phyloP scores from a whole-genome alignment of 2,329 filamentous ascomycete species.

The Aspergillus niger region DNA sequence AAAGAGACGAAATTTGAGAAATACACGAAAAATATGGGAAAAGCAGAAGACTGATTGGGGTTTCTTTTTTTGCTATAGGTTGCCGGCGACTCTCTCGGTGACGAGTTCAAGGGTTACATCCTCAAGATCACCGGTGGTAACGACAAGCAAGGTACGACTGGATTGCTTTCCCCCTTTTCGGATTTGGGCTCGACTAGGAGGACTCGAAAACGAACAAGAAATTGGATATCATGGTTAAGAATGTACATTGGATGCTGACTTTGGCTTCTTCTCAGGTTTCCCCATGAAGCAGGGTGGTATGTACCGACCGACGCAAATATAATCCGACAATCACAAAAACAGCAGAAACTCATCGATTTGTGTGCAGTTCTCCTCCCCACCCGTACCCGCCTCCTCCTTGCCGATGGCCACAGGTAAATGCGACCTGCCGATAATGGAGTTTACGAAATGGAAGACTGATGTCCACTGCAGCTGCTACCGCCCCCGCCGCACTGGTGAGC shows the following conservation, averaged over 20 bases:
- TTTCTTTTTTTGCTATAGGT: conserved; percentile 59
- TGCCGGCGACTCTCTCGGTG: conserved; percentile 88
- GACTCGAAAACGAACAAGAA: neutral
- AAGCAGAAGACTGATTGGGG: conserved; percentile 37
- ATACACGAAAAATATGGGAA: conserved; percentile 9
- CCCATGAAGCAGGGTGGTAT: conserved; percentile 98
- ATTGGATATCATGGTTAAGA: neutral
- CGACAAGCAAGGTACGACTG: conserved; percentile 85
- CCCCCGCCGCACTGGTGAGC: conserved; percentile 94
- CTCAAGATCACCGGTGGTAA: conserved; percentile 99
- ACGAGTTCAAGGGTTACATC: conserved; percentile 99
- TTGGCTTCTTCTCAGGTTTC: conserved; percentile 62
- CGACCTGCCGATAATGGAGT: neutral
- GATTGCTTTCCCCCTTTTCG: conserved; percentile 6
- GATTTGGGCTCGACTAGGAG: neutral
- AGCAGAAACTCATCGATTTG: conserved; percentile 32
- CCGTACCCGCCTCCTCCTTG: conserved; percentile 95
- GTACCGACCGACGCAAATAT: conserved; percentile 35
- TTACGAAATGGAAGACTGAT: conserved; percentile 13
- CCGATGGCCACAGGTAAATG: conserved; percentile 76
- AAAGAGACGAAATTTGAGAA: conserved; percentile 1
- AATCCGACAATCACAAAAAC: conserved; percentile 22
- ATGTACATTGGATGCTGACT: conserved; percentile 28
- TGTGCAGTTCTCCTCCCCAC: conserved; percentile 77
- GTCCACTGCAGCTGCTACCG: conserved; percentile 76